A percentile compares a stretch with the other conserved stretches of the same genome.
These are phyloP conservation scores for Laguncularia racemosa DNA, from an alignment of 345 rosid genomes.

Conservation along the genomic window DNA sequence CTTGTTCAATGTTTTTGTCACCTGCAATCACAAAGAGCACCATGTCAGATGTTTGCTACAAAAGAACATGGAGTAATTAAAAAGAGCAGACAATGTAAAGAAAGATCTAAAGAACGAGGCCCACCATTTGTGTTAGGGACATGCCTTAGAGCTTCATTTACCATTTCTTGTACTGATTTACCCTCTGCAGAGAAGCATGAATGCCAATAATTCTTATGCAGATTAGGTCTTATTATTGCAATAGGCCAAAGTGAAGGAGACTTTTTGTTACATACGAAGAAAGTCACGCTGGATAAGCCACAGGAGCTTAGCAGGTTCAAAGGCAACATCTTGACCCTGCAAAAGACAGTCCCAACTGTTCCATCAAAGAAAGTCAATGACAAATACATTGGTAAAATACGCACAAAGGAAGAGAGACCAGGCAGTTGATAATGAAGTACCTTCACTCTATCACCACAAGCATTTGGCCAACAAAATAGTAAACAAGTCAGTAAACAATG, in stretches of 20 bases:
- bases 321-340: conserved; percentile 97
- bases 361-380: neutral
- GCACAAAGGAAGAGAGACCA: conserved; percentile 9
- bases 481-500: conserved; percentile 32
- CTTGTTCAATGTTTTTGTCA: conserved; percentile 85
- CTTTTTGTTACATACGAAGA: conserved; percentile 59
- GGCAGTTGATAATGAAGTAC: conserved; percentile 38
- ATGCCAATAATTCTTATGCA: neutral
- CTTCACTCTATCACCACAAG: conserved; percentile 70
- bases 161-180: conserved; percentile 96
- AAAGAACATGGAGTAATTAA: conserved; percentile 8
- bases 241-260: conserved; percentile 3
- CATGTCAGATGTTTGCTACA: conserved; percentile 12
- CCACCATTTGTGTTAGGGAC: conserved; percentile 77
- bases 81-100: conserved; percentile 5
- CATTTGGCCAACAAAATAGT: conserved; percentile 25
- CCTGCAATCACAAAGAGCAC: conserved; percentile 52
- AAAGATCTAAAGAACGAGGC: conserved; percentile 15
- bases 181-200: conserved; percentile 57
- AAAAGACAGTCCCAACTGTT: conserved; percentile 4
- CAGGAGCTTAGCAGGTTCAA: conserved; percentile 89
- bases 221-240: neutral
- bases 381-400: conserved; percentile 2
- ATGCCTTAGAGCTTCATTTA: conserved; percentile 80
- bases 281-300: conserved; percentile 99